phyloP scores from a whole-genome alignment of 2,329 filamentous ascomycete genomes.

The Dryadomyces quercivorus region DNA sequence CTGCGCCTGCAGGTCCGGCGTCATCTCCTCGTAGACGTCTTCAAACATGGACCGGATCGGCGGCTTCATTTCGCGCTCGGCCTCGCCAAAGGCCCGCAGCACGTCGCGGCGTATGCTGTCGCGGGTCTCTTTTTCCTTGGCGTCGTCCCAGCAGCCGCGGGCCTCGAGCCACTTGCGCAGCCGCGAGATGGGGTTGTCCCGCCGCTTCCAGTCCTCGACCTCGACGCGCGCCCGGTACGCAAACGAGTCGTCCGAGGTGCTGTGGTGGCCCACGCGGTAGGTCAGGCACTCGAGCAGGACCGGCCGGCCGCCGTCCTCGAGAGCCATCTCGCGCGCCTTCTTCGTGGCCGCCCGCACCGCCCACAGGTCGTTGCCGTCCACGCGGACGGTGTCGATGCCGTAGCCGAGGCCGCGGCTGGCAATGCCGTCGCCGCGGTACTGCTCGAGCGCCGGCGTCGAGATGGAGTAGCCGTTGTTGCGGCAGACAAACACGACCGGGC shows the following conservation, averaged over 20 bases:
- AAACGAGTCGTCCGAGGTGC: constrained; percentile 92
- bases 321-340: constrained; percentile 63
- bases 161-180: constrained; percentile 63
- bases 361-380: constrained; percentile 74
- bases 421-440: constrained; percentile 74
- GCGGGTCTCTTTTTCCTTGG: constrained; percentile 50
- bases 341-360: constrained; percentile 59
- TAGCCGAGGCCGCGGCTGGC: constrained; percentile 67
- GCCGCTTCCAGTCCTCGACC: constrained; percentile 71
- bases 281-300: constrained; percentile 93
- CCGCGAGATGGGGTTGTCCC: constrained; percentile 25
- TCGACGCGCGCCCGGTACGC: constrained; percentile 89
- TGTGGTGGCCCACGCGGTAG: constrained; percentile 93
- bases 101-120: constrained; percentile 41
- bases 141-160: constrained; percentile 72
- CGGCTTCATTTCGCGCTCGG: constrained; percentile 71
- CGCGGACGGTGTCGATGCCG: constrained; percentile 72
- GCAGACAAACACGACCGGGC: constrained; percentile 68
- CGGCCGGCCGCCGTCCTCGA: constrained; percentile 68
- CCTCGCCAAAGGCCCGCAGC: constrained; percentile 71
- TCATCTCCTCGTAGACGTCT: constrained; percentile 82
- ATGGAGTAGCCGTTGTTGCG: constrained; percentile 79
- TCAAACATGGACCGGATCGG: constrained; percentile 63
- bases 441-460: constrained; percentile 65
- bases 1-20: constrained; percentile 48